Percentiles rank a stretch among this genome's conserved stretches.
These are phyloP conservation scores for Apophysomyces elegans DNA, from an alignment of 371 early-diverging fungal genomes.

Conservation along the genomic window DNA sequence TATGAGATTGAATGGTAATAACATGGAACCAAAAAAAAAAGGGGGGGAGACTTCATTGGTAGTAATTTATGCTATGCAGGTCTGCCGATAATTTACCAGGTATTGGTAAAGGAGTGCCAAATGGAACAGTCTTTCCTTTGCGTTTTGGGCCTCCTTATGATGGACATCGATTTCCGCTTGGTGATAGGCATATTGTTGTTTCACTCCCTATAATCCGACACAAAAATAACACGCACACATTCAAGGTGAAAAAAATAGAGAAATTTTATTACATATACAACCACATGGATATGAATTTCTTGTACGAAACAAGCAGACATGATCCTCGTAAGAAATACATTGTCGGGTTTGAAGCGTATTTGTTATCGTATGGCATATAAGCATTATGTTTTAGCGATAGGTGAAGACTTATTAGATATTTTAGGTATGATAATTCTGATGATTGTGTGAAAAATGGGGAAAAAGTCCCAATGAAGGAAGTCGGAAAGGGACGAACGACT, in stretches of 20 bases:
- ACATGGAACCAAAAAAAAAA: neutral
- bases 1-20: conserved; percentile 58
- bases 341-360: conserved; percentile 68
- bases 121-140: neutral
- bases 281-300: conserved; percentile 55
- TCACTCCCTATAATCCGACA: neutral
- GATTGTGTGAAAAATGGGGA: conserved; percentile 29
- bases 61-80: conserved; percentile 32
- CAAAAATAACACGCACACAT: no score
- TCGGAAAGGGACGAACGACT: conserved; percentile 33
- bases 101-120: neutral
- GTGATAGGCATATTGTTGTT: conserved; percentile 1
- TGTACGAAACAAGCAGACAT: conserved; percentile 49
- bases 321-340: conserved; percentile 43
- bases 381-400: no score
- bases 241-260: no score
- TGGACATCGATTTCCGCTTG: conserved; percentile 16
- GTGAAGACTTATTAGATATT: neutral
- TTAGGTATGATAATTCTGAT: conserved; percentile 29
- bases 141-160: neutral
- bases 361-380: conserved; percentile 47
- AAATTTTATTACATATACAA: conserved; percentile 52
- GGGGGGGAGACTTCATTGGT: neutral
- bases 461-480: conserved; percentile 30
- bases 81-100: conserved; percentile 69